Evolutionary conservation across 306 rosid genomes (phyloP), one percentile per base, ranked within the genome.

Genomic region (Corylus avellana): DNA sequence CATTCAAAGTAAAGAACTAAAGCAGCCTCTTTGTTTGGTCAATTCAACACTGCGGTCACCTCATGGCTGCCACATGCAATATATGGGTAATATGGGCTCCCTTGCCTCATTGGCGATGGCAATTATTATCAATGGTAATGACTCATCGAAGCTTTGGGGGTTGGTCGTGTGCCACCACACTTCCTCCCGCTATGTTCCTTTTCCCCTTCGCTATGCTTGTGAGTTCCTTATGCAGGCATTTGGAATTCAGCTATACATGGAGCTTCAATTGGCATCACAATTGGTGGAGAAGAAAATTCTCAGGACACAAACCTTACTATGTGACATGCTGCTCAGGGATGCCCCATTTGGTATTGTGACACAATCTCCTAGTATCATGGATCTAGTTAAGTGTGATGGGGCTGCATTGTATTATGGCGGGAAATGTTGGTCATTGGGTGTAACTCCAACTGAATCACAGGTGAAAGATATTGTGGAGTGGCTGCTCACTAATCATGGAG

Each of bases 301-400:
- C 16, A 82, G 80, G 39, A 94, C 96, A 22, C 97, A 94, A 76
- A 92, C 96, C 48, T 78, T 92, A 17, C 82, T 94, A 12, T 90
- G 94, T 78, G 97, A 94, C 87, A 92, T 94, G 98, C 90, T 94
- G 61, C 94, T 94, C 16, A 90, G 94, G 4, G 96, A 92, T 56
- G 87, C 89, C n/a, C 96, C 96, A 0, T 73, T 74, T 20, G 90
- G 90, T 61, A 83, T 94, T 69, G 90, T 92, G 70, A 88, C 83
- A 12, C 96, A 89, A 69, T 84, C 90, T 47, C 98, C 97, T 10
- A 94, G 91, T 79, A 90, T 94, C 79, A 88, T 75, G 89, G 94
- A 94, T 80, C 88, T 92, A 5, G 93, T 94, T 42, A 90, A 92
- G 85, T 92, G 96, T 83, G 97, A 92, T 59, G 98, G 96, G 29